Base-by-base conservation (phyloP, 2,329 filamentous ascomycete genomes). In the Didymella arachidicola region DNA sequence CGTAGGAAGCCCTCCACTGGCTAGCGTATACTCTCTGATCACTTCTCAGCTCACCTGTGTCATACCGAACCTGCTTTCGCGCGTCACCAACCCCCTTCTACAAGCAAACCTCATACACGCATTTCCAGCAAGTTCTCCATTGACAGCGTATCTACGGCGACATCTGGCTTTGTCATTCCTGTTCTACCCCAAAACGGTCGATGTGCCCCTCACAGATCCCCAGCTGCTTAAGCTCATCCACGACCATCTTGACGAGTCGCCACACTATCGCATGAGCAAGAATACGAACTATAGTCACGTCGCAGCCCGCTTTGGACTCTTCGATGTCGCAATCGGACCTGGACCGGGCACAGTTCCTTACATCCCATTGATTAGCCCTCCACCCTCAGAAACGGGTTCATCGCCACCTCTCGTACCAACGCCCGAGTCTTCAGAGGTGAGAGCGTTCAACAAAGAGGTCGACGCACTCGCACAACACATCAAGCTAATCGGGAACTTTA, bases 281-380 rank as follows among this genome's bases (percentile, higher is more conserved):
- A 67, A 80, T 29, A 90, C 88, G 16, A 79, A 97, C 75, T 97
- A 91, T 75, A 79, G 81, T 16, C 82, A 88, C 53, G 83, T 97
- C 1, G 81, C 83, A 32, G 87, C 90, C 2, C 81, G 87, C 16
- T 80, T 91, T 3, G 78, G 83, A 3, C 83, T 96, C 19, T 83
- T 97, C 5, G 89, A 95, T 70, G 84, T 92, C 38, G 89, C 87
- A 16, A 81, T 97, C 50, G 91, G 92, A 59, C 86, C 89, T 57
- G 91, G 85, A 2, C 78, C 77, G 45, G 66, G 70, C 18, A 57
- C 52, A 4, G 70, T 75, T 0, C 71, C 73, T 7, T 74, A 69
- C 39, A 58, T 68, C 29, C 75, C 76, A 12, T 56, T 65, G 56
- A 54, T 67, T 54, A 73, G 63, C 57, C 74, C 67, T 22, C 45